These are phyloP conservation scores for Tolypocladium endophyticum DNA, from an alignment of 2,329 filamentous ascomycete species.

Conservation along the genomic window DNA sequence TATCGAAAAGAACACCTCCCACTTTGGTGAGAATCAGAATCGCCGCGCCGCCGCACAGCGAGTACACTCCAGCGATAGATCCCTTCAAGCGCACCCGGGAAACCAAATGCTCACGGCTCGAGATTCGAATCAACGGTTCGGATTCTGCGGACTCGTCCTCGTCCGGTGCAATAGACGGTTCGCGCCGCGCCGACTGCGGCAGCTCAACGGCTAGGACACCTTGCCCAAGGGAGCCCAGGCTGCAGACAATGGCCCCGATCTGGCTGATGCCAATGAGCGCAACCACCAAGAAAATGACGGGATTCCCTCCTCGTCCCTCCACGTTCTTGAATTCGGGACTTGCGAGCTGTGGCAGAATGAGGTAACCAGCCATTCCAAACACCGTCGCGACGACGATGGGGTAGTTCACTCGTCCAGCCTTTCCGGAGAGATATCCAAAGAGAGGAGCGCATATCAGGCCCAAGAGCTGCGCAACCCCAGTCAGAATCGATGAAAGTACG, in stretches of 20 bases:
- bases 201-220: constrained; percentile 56
- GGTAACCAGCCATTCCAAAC: constrained; percentile 69
- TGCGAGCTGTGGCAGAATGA: constrained; percentile 60
- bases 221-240: constrained; percentile 74
- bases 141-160: constrained; percentile 30
- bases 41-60: constrained; percentile 77
- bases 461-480: constrained; percentile 78
- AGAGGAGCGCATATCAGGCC: constrained; percentile 76
- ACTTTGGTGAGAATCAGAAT: constrained; percentile 88
- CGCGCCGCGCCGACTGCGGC: constrained; percentile 12
- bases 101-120: constrained; percentile 19
- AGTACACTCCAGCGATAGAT: constrained; percentile 90
- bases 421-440: constrained; percentile 78
- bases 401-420: constrained; percentile 54
- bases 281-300: constrained; percentile 64
- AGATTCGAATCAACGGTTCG: constrained; percentile 26
- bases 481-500: constrained; percentile 74
- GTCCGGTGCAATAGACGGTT: constrained; percentile 19
- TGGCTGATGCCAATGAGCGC: constrained; percentile 81
- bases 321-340: constrained; percentile 64
- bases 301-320: constrained; percentile 55
- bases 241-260: constrained; percentile 94
- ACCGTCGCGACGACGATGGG: constrained; percentile 64
- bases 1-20: constrained; percentile 79
- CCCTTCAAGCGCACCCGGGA: constrained; percentile 65